Conservation (phyloP, 2,329 filamentous ascomycete genomes). For the Aspergillus vadensis region DNA sequence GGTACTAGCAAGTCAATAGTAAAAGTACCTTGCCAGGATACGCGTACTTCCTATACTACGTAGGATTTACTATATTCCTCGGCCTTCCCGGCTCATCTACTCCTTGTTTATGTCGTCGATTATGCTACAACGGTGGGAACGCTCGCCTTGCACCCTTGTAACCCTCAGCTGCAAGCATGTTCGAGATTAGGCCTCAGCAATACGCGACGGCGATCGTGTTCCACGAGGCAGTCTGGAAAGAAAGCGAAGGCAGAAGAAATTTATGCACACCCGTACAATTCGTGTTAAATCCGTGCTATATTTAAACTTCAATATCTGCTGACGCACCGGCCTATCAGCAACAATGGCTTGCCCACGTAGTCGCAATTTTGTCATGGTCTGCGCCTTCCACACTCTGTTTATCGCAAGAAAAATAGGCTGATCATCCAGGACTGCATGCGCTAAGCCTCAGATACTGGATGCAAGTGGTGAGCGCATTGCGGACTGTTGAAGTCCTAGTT, state of each 20-base stretch:
- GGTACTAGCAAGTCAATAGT: background rate
- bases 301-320: constrained; percentile 15
- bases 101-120: background rate
- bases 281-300: constrained; percentile 5
- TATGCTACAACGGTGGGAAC: background rate
- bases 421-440: constrained; percentile 1
- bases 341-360: constrained; percentile 3
- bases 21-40: background rate
- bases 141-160: background rate
- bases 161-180: background rate
- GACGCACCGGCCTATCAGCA: constrained; percentile 11
- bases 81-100: background rate
- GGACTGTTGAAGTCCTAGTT: background rate
- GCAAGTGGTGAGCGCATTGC: background rate
- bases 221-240: constrained; percentile 13
- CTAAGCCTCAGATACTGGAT: background rate
- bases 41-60: background rate
- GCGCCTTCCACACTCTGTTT: background rate
- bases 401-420: background rate
- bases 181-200: background rate
- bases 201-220: constrained; percentile 7
- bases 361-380: background rate
- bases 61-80: background rate
- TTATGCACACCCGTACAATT: background rate
- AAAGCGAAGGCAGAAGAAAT: background rate